Evolutionary conservation across 2,329 filamentous ascomycete genomes (phyloP), one percentile per base, ranked within the genome.

Genomic region (Botrytis medusae): DNA sequence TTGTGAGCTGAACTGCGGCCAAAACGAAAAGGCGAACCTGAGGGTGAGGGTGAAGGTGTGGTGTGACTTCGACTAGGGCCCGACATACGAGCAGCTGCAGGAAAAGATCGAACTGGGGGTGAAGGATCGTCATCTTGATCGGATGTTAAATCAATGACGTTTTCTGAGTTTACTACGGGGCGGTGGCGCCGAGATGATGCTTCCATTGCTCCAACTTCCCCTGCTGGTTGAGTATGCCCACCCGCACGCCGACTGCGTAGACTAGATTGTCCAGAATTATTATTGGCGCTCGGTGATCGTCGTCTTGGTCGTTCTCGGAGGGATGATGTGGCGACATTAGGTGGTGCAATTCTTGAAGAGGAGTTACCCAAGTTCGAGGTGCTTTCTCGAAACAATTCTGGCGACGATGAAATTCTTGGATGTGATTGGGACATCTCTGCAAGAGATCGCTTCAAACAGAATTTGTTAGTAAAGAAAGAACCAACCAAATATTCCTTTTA

Each of bases 91-190:
- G 18, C 37, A 51, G 14, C 29, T 44, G 44, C 73, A 46, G 76
- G 61, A 22, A 59, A 46, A 48, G 25, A n/a, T 16, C 42, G 68
- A 37, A 62, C 63, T 63, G 40, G 32, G 71, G 18, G 6, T n/a
- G 37, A 14, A 29, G 44, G 44, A 9, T 22, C 29, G 40, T 80
- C 79, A 12, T 81, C 80, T 60, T 74, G 34, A 2, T 81, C 80
- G 14, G 80, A 77, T 12, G 80, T 81, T 14, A 81, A 76, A 75
- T 81, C 80, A 70, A 81, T 81, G 29, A 81, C 74, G 8, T 79
- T 78, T 74, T 79, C 78, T 22, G 78, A 77, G 10, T 75, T 75
- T 9, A 79, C 78, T 75, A 79, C 77, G 22, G 78, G 77, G 5
- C 75, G 72, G 65, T 74, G 76, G 71, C 78, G 77, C 60, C 79